phyloP scores from a whole-genome alignment of 140 eudicot species.

The Flaveria floridana region DNA sequence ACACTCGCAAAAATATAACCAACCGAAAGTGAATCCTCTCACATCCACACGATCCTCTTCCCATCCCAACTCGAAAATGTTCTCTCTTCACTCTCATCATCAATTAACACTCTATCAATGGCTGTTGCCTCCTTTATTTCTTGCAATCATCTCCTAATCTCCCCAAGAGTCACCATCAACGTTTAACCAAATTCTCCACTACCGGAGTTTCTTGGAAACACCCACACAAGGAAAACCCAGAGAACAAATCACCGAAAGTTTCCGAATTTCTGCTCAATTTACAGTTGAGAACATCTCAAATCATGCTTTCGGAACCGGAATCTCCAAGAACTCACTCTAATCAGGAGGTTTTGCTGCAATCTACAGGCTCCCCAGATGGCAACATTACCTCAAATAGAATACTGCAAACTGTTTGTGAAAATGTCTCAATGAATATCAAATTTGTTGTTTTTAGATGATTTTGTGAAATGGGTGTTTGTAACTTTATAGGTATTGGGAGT shows the following conservation, averaged over 20 bases:
- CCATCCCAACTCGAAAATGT: no score
- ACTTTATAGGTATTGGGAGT: constrained; percentile 57
- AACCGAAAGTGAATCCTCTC: no score
- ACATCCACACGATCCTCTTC: no score
- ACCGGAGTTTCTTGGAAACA: neutral
- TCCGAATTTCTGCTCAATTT: constrained; percentile 20
- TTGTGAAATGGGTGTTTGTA: constrained; percentile 23
- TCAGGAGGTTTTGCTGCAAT: constrained; percentile 36
- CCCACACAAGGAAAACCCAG: neutral
- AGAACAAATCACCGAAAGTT: constrained; percentile 7
- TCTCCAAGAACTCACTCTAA: constrained; percentile 23
- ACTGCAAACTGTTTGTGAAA: constrained; percentile 39
- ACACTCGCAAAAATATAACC: no score
- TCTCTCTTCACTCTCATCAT: no score
- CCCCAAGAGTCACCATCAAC: neutral
- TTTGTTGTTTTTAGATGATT: constrained; percentile 10
- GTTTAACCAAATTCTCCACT: neutral
- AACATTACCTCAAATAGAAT: constrained; percentile 35
- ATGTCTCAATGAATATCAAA: neutral
- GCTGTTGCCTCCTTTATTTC: neutral
- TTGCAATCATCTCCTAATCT: neutral
- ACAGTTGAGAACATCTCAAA: constrained; percentile 19
- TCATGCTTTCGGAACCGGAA: constrained; percentile 31
- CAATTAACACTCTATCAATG: no score
- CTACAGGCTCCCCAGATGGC: constrained; percentile 44